Base-by-base conservation (phyloP, 257 asterid genomes). In the Nicotiana noctiflora region DNA sequence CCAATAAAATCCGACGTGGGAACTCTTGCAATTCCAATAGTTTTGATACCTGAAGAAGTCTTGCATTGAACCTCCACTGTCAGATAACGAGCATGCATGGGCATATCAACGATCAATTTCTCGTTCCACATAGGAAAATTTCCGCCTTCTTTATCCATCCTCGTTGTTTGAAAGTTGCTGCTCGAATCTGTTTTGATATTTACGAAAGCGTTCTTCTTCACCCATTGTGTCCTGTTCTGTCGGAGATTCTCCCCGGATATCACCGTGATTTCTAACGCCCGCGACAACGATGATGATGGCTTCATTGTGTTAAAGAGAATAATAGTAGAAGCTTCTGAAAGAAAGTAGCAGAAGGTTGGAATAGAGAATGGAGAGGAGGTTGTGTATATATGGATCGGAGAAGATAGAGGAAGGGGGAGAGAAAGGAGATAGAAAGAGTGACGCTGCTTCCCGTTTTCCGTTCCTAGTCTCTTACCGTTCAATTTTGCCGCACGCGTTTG, bases 1-100 rank as follows among this genome's bases (percentile, higher is more conserved):
- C 94, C 97, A 23, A 82, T 31, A 74, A 93, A 93, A 80, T 93
- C 98, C 32, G 90, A 61, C 25, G 86, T 89, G 6, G 98, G 97
- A 68, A 93, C 79, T 19, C 74, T 81, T 0, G 90, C 92, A 1
- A 86, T 52, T 55, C 97, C 98, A 68, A 92, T 17, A 2, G 83
- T 32, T 55, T 70, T 83, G 46, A 29, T 63, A 4, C 88, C 91
- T 6, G 87, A 79, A 51, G 4, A 40, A 8, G 49, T 61, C 85
- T 79, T 83, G 77, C 84, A 87, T 15, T 88, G 88, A 31, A 89
- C 93, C 67, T 93, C 97, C 10, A 88, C 90, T 0, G 90, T 89
- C 0, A 93, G 1, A 77, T 79, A 83, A 25, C 86, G 89, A 78
- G 88, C 90, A 68, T 75, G 83, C 40, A 62, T 79, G 72, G 98